Evolutionary conservation across 2,329 filamentous ascomycete species (phyloP).

Genomic region (Cytospora piceicola): DNA sequence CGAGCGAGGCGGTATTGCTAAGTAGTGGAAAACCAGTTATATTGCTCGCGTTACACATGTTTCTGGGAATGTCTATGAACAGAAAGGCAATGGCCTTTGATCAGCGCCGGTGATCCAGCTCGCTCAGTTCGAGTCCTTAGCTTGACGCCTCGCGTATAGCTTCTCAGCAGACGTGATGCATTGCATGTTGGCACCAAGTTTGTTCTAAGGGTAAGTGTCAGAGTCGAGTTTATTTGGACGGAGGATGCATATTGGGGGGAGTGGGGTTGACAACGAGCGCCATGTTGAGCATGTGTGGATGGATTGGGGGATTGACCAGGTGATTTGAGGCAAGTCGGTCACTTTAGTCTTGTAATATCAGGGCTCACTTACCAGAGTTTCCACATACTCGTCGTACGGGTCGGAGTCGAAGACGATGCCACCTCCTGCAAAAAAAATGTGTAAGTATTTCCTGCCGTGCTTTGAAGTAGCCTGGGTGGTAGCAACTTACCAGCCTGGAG

Average conservation of each 20-base stretch:
- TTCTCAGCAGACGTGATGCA: constrained; percentile 86
- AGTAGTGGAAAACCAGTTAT: neutral
- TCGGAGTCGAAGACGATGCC: constrained; percentile 96
- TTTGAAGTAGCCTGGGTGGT: neutral
- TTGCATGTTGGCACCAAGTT: constrained; percentile 85
- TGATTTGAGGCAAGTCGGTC: neutral
- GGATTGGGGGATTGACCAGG: neutral
- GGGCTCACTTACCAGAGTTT: constrained; percentile 65
- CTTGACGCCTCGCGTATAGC: constrained; percentile 49
- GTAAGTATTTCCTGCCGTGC: constrained; percentile 6
- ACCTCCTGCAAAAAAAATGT: constrained; percentile 56
- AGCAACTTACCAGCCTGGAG: constrained; percentile 69
- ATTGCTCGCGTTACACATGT: constrained; percentile 4
- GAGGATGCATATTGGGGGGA: neutral
- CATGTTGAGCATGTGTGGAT: neutral
- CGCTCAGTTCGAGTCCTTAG: constrained; percentile 13
- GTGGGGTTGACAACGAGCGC: neutral
- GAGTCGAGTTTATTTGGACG: constrained; percentile 46
- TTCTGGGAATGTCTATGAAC: neutral
- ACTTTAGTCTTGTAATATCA: neutral
- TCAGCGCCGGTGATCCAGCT: neutral
- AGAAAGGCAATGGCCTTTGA: neutral
- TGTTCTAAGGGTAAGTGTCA: constrained; percentile 59
- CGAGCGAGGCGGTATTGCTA: neutral
- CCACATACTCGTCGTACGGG: constrained; percentile 86